Conservation (phyloP, 805 yeast genomes). For the Danielia oregonensis region DNA sequence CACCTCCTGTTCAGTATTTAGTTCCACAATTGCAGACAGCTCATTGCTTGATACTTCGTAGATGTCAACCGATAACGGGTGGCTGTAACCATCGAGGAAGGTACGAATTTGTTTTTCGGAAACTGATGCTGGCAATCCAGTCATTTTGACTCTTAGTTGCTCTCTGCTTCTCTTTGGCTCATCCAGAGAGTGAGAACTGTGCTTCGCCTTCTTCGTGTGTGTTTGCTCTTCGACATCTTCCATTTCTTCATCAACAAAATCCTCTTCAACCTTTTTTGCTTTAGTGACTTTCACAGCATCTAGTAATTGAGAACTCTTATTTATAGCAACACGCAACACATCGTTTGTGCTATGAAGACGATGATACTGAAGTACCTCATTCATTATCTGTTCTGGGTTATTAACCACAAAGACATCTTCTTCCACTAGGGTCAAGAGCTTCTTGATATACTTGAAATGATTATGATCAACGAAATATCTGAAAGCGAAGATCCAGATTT, state of each 20-base stretch:
- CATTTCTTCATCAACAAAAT: background rate
- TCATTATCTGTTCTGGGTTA: background rate
- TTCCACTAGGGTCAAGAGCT: background rate
- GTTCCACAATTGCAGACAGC: conserved; percentile 56
- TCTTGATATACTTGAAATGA: background rate
- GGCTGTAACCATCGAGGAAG: conserved; percentile 63
- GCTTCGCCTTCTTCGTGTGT: background rate
- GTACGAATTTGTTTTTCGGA: conserved; percentile 36
- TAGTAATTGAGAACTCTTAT: no score
- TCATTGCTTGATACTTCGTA: conserved; percentile 5
- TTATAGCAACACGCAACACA: no score
- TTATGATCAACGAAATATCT: conserved; percentile 23
- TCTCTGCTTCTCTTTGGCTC: conserved; percentile 52
- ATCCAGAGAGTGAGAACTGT: no score
- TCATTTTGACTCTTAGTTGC: conserved; percentile 51
- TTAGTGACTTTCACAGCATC: conserved; percentile 21
- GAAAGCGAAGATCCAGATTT: conserved; percentile 45
- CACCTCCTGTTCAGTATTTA: conserved; percentile 43
- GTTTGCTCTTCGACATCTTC: conserved; percentile 9
- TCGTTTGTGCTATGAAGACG: conserved; percentile 16
- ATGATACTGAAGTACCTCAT: background rate
- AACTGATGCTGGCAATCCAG: conserved; percentile 39
- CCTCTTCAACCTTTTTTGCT: conserved; percentile 4
- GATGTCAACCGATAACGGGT: conserved; percentile 33
- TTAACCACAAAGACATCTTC: background rate